Conservation (phyloP, 164 flowering plant species). For the Tetracentron sinense region DNA sequence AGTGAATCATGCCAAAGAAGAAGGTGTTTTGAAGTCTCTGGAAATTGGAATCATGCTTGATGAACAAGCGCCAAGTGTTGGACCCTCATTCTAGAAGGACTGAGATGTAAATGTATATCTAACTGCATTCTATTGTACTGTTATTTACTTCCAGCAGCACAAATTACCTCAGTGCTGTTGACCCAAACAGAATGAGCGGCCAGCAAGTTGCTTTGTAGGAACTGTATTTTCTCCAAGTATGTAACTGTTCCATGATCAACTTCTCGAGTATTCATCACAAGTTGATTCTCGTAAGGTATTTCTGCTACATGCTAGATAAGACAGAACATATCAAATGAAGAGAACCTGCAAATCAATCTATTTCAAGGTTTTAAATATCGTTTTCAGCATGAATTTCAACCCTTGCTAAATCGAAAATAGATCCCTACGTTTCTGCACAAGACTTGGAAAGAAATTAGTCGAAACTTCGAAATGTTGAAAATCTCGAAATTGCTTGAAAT, state of each 20-base stretch:
- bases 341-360: too few species aligned
- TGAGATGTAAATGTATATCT: not conserved
- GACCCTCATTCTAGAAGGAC: not conserved
- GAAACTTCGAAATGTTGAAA: too few species aligned
- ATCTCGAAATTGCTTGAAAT: too few species aligned
- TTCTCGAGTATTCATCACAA: slow-evolving; percentile 45
- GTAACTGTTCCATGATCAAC: slow-evolving; percentile 86
- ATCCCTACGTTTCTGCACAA: too few species aligned
- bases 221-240: slow-evolving; percentile 64
- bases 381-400: too few species aligned
- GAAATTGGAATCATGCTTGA: too few species aligned
- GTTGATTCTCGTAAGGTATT: slow-evolving; percentile 74
- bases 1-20: too few species aligned
- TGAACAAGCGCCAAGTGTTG: not conserved
- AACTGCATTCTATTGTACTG: too few species aligned
- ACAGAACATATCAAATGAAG: not conserved
- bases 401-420: too few species aligned
- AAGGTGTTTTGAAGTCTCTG: too few species aligned
- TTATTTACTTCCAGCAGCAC: not conserved
- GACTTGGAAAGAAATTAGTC: too few species aligned
- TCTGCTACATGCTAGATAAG: slow-evolving; percentile 79
- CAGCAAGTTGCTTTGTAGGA: slow-evolving; percentile 60
- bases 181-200: slow-evolving; percentile 90
- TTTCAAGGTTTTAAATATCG: too few species aligned
- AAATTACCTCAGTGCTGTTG: slow-evolving; percentile 57